Evolutionary conservation across 305 asterid genomes (phyloP).

Genomic region (Galium porrigens): DNA sequence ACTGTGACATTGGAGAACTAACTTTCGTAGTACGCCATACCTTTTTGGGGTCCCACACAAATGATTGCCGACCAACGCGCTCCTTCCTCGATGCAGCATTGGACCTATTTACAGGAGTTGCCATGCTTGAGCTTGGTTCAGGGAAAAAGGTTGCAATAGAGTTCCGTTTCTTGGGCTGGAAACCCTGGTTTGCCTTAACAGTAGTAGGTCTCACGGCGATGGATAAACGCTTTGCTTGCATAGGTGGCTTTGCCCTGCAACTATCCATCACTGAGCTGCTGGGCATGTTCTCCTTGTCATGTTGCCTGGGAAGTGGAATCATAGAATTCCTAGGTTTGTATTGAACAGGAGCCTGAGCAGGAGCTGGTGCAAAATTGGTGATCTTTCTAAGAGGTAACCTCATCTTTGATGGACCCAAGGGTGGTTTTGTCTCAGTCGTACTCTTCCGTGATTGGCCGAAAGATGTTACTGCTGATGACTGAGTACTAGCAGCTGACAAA

Average conservation of each 20-base stretch:
- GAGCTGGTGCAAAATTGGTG: conserved; percentile 40
- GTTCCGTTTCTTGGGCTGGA: conserved; percentile 53
- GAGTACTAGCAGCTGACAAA: conserved; percentile 42
- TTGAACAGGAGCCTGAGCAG: conserved; percentile 29
- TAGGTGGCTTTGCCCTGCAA: conserved; percentile 23
- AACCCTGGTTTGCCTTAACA: conserved; percentile 30
- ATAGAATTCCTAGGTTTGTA: conserved; percentile 29
- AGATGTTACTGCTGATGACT: conserved; percentile 23
- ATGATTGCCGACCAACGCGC: conserved; percentile 41
- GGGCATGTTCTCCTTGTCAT: conserved; percentile 37
- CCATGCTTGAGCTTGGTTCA: conserved; percentile 25
- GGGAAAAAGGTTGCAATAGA: conserved; percentile 43
- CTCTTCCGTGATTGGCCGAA: conserved; percentile 35
- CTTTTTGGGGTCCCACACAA: conserved; percentile 76
- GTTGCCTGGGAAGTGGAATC: conserved; percentile 38
- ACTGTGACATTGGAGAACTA: conserved; percentile 44
- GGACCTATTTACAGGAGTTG: conserved; percentile 29
- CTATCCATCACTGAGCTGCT: conserved; percentile 19
- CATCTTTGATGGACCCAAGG: conserved; percentile 50
- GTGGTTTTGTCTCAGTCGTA: conserved; percentile 49
- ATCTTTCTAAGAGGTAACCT: conserved; percentile 65
- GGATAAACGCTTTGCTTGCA: conserved; percentile 59
- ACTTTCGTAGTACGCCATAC: conserved; percentile 50
- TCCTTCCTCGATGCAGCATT: conserved; percentile 22
- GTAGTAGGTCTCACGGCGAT: conserved; percentile 42